phyloP scores from a whole-genome alignment of 768 basidiomycete species.

The Wakefieldia striispora region DNA sequence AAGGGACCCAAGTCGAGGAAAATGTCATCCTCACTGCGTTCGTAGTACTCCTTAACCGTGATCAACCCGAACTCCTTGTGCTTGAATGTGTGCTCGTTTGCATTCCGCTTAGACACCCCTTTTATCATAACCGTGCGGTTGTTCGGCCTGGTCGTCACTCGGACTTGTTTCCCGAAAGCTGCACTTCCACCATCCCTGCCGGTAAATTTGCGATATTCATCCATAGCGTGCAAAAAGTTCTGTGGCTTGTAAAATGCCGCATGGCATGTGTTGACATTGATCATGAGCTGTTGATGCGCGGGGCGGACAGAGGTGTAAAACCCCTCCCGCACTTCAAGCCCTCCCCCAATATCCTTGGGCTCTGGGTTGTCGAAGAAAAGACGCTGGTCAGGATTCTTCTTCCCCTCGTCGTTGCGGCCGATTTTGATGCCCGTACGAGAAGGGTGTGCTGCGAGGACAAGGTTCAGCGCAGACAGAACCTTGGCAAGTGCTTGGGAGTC shows the following conservation, averaged over 20 bases:
- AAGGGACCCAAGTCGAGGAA: neutral
- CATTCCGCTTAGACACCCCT: slow-evolving; percentile 38
- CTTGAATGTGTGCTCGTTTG: slow-evolving; percentile 41
- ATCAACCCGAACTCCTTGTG: slow-evolving; percentile 33
- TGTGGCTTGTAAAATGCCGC: slow-evolving; percentile 45
- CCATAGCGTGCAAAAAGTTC: slow-evolving; percentile 41
- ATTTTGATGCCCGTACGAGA: slow-evolving; percentile 42
- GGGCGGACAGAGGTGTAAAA: slow-evolving; percentile 43
- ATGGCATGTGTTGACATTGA: slow-evolving; percentile 51
- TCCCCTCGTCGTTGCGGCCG: slow-evolving; percentile 41
- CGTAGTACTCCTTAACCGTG: slow-evolving; percentile 47
- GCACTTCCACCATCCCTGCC: slow-evolving; percentile 42
- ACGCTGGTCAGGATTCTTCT: slow-evolving; percentile 31
- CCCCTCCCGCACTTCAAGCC: slow-evolving; percentile 55
- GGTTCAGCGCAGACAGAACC: slow-evolving; percentile 46
- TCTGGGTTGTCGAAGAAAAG: slow-evolving; percentile 39
- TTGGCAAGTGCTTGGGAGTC: slow-evolving; percentile 56
- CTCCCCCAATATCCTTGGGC: slow-evolving; percentile 42
- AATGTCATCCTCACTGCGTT: slow-evolving; percentile 31
- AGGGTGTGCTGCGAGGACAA: slow-evolving; percentile 43
- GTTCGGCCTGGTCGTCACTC: slow-evolving; percentile 60
- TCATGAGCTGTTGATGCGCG: slow-evolving; percentile 47
- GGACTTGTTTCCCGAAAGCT: slow-evolving; percentile 61
- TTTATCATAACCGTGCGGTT: slow-evolving; percentile 71
- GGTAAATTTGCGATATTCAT: slow-evolving; percentile 41